These are phyloP conservation scores for Pestalotiopsis sp. DNA, from an alignment of 2,329 filamentous ascomycete species.

Conservation along the genomic window DNA sequence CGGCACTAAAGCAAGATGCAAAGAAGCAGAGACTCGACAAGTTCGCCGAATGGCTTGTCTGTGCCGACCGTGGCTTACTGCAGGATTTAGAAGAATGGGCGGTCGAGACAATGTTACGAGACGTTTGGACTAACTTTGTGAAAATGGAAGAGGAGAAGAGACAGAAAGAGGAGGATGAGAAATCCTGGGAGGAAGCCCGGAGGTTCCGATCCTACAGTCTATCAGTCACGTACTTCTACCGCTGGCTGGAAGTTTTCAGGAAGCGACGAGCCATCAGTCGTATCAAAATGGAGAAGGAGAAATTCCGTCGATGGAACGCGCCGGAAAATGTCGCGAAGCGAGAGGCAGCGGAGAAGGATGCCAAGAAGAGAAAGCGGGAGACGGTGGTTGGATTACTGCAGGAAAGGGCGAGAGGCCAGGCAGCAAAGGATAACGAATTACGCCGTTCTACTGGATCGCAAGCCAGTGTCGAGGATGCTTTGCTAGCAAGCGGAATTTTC, in stretches of 20 bases:
- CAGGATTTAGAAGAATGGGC: slow-evolving; percentile 51
- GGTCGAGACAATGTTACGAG: slow-evolving; percentile 47
- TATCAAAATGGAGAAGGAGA: slow-evolving; percentile 54
- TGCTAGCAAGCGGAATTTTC: slow-evolving; percentile 32
- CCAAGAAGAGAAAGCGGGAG: slow-evolving; percentile 22
- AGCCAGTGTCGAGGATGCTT: slow-evolving; percentile 28
- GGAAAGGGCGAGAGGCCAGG: slow-evolving; percentile 22
- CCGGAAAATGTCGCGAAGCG: slow-evolving; percentile 31
- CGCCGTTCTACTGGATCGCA: slow-evolving; percentile 23
- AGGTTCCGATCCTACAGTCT: slow-evolving; percentile 54
- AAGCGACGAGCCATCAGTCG: slow-evolving; percentile 52
- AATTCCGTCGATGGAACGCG: slow-evolving; percentile 48
- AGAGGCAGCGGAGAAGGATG: slow-evolving; percentile 22
- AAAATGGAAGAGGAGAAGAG: slow-evolving; percentile 43
- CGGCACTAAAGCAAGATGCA: slow-evolving; percentile 17
- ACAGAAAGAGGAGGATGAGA: slow-evolving; percentile 51
- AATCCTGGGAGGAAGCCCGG: slow-evolving; percentile 48
- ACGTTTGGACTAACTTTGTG: slow-evolving; percentile 44
- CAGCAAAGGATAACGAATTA: slow-evolving; percentile 20
- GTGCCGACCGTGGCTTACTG: slow-evolving; percentile 56
- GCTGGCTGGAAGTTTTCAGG: slow-evolving; percentile 55
- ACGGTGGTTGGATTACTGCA: slow-evolving; percentile 28
- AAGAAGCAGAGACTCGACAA: slow-evolving; percentile 47
- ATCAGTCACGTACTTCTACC: slow-evolving; percentile 58
- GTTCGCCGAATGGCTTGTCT: slow-evolving; percentile 58